These are phyloP conservation scores for Daldinia bambusicola DNA, from an alignment of 495 filamentous ascomycete species.

Conservation along the genomic window DNA sequence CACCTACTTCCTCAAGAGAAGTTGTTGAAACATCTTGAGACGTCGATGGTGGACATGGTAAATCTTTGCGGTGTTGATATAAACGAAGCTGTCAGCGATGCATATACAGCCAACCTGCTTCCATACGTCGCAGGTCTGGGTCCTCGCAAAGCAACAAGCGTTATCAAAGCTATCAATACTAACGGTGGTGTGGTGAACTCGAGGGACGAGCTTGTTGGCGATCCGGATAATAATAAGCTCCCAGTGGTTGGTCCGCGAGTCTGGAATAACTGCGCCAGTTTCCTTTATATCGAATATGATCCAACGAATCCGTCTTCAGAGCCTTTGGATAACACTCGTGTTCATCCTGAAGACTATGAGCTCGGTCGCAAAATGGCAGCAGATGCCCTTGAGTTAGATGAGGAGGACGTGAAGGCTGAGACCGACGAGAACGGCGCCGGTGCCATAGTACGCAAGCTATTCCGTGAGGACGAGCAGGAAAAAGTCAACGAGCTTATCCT, in stretches of 20 bases:
- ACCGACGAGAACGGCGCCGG: constrained; percentile 85
- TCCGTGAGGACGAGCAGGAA: constrained; percentile 90
- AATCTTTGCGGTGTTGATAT: constrained; percentile 95
- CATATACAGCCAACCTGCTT: constrained; percentile 83
- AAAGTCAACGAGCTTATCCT: constrained; percentile 96
- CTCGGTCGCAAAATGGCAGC: constrained; percentile 97
- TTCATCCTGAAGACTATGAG: constrained; percentile 98
- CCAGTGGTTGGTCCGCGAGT: constrained; percentile 88
- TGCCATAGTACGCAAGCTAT: constrained; percentile 89
- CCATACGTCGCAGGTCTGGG: constrained; percentile 93
- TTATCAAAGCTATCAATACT: constrained; percentile 89
- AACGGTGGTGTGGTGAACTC: constrained; percentile 86
- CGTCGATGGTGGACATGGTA: constrained; percentile 96
- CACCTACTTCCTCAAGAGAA: constrained; percentile 87
- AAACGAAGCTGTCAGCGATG: constrained; percentile 84
- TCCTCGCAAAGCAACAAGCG: constrained; percentile 86
- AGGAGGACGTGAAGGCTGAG: constrained; percentile 97
- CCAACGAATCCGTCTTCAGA: constrained; percentile 80
- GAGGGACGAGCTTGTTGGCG: constrained; percentile 86
- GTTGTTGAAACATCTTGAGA: constrained; percentile 84
- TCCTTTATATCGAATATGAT: constrained; percentile 89
- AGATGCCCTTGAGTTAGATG: constrained; percentile 93
- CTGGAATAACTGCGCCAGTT: constrained; percentile 96
- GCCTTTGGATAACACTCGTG: constrained; percentile 93
- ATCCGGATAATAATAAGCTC: constrained; percentile 76